phyloP scores from a whole-genome alignment of 1,139 yeast species.

The Nakaseomyces nivariensis region DNA sequence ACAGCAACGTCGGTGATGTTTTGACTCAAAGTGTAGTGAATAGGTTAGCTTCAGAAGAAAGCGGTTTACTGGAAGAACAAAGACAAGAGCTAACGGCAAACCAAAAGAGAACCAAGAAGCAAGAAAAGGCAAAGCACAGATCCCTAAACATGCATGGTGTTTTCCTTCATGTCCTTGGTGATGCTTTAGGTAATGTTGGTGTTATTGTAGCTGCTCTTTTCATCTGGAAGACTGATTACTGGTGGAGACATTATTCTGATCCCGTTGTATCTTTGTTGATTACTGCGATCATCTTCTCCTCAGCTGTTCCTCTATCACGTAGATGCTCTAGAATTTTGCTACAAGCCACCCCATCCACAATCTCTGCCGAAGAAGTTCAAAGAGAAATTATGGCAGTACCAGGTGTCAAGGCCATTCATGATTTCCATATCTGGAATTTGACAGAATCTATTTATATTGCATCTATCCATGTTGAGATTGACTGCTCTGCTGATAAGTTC shows the following conservation, averaged over 20 bases:
- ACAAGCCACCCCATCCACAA: constrained; percentile 83
- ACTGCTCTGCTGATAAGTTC: constrained; percentile 55
- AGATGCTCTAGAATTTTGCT: constrained; percentile 78
- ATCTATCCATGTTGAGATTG: constrained; percentile 74
- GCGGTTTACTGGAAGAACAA: constrained; percentile 27
- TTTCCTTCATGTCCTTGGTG: constrained; percentile 88
- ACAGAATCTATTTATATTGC: constrained; percentile 85
- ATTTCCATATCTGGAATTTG: constrained; percentile 93
- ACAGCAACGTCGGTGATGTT: constrained; percentile 18
- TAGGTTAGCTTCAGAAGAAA: constrained; percentile 22
- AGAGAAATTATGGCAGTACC: constrained; percentile 55
- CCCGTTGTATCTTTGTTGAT: constrained; percentile 79
- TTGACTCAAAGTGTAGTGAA: constrained; percentile 22
- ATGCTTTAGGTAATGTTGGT: constrained; percentile 91
- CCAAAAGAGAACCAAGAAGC: constrained; percentile 10
- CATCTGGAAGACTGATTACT: constrained; percentile 85
- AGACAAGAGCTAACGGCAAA: constrained; percentile 1
- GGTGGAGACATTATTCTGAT: constrained; percentile 82
- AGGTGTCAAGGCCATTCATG: constrained; percentile 81
- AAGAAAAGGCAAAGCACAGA: constrained; percentile 29
- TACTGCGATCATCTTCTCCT: constrained; percentile 77
- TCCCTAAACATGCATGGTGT: constrained; percentile 97
- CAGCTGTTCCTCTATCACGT: constrained; percentile 84
- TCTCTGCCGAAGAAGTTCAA: constrained; percentile 67
- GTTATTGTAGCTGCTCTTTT: constrained; percentile 83